These are phyloP conservation scores for Mikania micrantha DNA, from an alignment of 129 eudicot genomes.

Conservation along the genomic window DNA sequence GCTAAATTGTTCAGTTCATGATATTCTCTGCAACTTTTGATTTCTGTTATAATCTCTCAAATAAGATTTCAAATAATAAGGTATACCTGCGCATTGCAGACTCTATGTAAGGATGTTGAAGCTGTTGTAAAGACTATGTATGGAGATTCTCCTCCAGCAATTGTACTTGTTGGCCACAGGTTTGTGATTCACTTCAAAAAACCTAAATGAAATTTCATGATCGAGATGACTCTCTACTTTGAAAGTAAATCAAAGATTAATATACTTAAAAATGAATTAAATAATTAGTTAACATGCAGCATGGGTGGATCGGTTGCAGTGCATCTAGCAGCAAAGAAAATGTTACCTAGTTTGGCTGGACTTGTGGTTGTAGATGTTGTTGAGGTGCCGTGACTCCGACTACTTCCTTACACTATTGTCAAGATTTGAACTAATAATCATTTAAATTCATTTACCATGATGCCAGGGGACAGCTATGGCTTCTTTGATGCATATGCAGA, in stretches of 20 bases:
- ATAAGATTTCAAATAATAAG: background rate
- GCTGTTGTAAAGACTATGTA: conserved; percentile 91
- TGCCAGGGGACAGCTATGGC: conserved; percentile 97
- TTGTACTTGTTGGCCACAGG: conserved; percentile 98
- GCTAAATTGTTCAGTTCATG: background rate
- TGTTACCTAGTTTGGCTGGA: conserved; percentile 71
- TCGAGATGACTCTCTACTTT: background rate
- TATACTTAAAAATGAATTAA: background rate
- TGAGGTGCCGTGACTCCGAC: conserved; percentile 52
- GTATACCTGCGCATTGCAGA: conserved; percentile 44
- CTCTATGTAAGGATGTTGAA: conserved; percentile 72
- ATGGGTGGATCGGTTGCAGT: conserved; percentile 99
- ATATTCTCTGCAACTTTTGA: background rate
- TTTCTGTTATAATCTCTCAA: background rate
- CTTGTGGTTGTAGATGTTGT: conserved; percentile 98
- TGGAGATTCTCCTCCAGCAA: conserved; percentile 90
- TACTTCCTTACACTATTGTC: background rate
- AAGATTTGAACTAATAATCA: background rate
- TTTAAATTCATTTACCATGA: background rate
- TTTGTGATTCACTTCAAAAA: conserved; percentile 20
- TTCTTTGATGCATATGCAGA: conserved; percentile 92
- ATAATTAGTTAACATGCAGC: conserved; percentile 34
- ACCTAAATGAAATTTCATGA: background rate
- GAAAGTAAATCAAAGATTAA: conserved; percentile 1
- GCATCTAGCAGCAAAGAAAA: conserved; percentile 89